Conservation (phyloP, 1,139 yeast genomes). For the Kurtzmaniella quercitrusa region DNA sequence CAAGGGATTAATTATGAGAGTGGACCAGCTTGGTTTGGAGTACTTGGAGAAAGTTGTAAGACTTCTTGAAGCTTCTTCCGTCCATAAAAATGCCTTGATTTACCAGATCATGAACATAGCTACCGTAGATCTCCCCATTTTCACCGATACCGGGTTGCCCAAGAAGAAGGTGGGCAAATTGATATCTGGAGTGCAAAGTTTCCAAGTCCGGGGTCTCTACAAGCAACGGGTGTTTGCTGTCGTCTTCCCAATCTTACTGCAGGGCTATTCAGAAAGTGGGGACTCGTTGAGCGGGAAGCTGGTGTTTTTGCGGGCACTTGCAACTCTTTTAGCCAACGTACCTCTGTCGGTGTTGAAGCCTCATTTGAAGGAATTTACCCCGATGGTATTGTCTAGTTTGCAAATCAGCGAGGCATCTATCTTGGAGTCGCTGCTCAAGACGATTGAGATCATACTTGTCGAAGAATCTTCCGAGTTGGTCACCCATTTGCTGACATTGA, state of each 20-base stretch:
- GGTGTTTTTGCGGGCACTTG: conserved; percentile 59
- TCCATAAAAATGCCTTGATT: conserved; percentile 28
- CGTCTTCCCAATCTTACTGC: conserved; percentile 46
- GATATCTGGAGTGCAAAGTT: conserved; percentile 49
- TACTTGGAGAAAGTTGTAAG: conserved; percentile 35
- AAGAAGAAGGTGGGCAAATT: conserved; percentile 21
- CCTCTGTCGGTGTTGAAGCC: conserved; percentile 57
- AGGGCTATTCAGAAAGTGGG: conserved; percentile 23
- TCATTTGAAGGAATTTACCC: conserved; percentile 60
- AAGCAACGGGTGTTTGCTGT: conserved; percentile 73
- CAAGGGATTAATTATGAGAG: conserved; percentile 63
- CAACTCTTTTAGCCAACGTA: conserved; percentile 62
- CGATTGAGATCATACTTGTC: conserved; percentile 48
- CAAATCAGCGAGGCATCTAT: conserved; percentile 40
- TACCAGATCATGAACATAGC: conserved; percentile 47
- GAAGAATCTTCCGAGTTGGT: conserved; percentile 48
- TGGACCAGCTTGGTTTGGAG: conserved; percentile 44
- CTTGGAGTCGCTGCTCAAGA: conserved; percentile 58
- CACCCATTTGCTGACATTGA: conserved; percentile 50
- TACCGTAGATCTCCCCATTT: conserved; percentile 60
- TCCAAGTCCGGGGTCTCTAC: conserved; percentile 61
- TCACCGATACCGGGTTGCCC: conserved; percentile 35
- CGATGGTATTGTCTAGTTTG: conserved; percentile 67
- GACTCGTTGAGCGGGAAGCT: conserved; percentile 18
- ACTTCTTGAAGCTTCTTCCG: conserved; percentile 34